phyloP scores from a whole-genome alignment of 169 alveolate genomes.

The Eimeria falciformis region DNA sequence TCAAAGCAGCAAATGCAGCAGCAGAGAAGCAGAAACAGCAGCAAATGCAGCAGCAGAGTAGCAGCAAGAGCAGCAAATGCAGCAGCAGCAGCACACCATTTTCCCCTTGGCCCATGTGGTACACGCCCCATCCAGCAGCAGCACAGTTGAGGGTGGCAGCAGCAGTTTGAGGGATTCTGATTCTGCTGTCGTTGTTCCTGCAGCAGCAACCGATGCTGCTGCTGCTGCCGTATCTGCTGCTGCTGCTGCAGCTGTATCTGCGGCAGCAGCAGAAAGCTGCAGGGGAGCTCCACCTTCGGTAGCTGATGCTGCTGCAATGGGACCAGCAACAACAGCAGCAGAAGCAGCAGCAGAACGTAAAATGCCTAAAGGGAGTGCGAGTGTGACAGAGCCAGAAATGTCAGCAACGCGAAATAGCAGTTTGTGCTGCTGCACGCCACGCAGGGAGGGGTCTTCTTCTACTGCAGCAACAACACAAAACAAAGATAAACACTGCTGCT shows the following conservation, averaged over 20 bases:
- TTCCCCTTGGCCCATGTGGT: not conserved
- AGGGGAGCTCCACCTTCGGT: not conserved
- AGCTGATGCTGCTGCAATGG: not conserved
- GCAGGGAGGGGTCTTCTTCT: not conserved
- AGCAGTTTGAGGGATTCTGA: not conserved
- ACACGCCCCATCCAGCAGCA: not conserved
- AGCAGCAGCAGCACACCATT: not conserved
- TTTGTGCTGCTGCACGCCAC: conserved; percentile 2
- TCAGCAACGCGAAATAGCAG: not conserved
- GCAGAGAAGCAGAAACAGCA: not conserved
- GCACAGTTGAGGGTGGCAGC: not conserved
- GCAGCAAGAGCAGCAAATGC: not conserved
- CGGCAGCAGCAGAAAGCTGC: not conserved
- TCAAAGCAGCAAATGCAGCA: not conserved
- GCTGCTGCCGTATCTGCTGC: conserved; percentile 3
- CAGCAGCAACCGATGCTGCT: conserved; percentile 1
- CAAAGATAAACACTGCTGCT: not conserved
- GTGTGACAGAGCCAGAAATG: not conserved
- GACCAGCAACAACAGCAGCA: not conserved
- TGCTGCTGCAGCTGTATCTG: not conserved
- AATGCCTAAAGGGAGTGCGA: not conserved
- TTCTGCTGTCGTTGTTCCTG: conserved; percentile 7
- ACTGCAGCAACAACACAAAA: not conserved
- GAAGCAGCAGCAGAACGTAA: not conserved
- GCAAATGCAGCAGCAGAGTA: not conserved